Percentiles rank a stretch among this genome's conserved stretches.
These are phyloP conservation scores for Chlamydomonas urium DNA, from an alignment of 139 green algal genomes.

Conservation along the genomic window DNA sequence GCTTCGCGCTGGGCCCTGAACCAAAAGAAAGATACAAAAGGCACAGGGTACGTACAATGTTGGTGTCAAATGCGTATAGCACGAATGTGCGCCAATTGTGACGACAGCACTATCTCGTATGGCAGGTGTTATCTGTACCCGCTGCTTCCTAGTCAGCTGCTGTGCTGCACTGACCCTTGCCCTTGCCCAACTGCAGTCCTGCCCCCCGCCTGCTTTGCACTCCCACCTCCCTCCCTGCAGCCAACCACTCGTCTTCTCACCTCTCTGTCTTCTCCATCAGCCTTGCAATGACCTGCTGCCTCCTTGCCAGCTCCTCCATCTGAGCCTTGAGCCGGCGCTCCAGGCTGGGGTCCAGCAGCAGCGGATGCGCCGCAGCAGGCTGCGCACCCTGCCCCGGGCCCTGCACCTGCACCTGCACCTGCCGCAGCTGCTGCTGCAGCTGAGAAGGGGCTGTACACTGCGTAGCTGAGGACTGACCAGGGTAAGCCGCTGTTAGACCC, in stretches of 20 bases:
- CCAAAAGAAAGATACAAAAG: not conserved
- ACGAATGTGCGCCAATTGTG: no score
- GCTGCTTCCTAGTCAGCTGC: not conserved
- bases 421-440: not conserved
- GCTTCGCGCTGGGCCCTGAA: not conserved
- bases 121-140: not conserved
- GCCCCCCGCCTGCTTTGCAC: not conserved
- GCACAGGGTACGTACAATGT: no score
- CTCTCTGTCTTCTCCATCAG: constrained; percentile 25
- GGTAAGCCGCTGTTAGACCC: no score
- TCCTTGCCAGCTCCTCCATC: constrained; percentile 20
- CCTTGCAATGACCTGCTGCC: constrained; percentile 31
- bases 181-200: not conserved
- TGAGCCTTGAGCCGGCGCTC: constrained; percentile 12
- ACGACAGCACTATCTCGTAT: no score
- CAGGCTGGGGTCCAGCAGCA: constrained; percentile 13
- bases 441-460: not conserved
- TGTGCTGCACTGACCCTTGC: not conserved
- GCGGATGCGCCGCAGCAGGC: not conserved
- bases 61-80: no score
- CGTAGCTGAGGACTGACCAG: no score
- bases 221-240: not conserved
- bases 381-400: not conserved
- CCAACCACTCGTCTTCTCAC: not conserved
- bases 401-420: not conserved